Evolutionary conservation across 1,139 yeast genomes (phyloP).

Genomic region (Sporopachydermia cereana): DNA sequence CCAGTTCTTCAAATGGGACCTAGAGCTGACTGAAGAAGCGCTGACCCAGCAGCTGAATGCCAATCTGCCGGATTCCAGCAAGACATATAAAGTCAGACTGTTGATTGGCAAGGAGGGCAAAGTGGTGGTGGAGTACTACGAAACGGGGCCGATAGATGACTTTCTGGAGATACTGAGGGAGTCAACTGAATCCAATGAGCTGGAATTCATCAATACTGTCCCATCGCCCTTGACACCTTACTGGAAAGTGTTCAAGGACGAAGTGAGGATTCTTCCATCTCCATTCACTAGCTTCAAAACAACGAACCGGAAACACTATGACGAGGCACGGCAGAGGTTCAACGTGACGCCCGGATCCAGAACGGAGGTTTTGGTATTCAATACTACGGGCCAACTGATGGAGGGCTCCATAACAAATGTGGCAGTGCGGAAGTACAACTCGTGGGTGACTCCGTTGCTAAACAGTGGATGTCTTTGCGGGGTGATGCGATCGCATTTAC

Average conservation of each 20-base stretch:
- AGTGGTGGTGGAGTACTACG: constrained; percentile 39
- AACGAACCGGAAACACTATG: constrained; percentile 56
- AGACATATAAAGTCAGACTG: constrained; percentile 50
- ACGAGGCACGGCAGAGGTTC: constrained; percentile 42
- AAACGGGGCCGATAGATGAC: constrained; percentile 27
- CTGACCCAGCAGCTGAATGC: constrained; percentile 35
- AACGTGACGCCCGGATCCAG: constrained; percentile 28
- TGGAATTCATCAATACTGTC: constrained; percentile 18
- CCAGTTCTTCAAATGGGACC: constrained; percentile 40
- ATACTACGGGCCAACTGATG: constrained; percentile 47
- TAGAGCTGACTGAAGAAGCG: constrained; percentile 31
- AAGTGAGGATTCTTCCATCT: constrained; percentile 40
- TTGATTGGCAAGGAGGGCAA: constrained; percentile 38
- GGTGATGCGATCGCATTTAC: constrained; percentile 55
- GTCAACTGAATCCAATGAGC: constrained; percentile 8
- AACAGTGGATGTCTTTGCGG: constrained; percentile 81
- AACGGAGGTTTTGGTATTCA: constrained; percentile 64
- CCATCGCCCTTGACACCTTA: constrained; percentile 13
- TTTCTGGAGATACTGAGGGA: constrained; percentile 33
- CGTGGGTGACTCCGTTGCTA: constrained; percentile 74
- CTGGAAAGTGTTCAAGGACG: constrained; percentile 57
- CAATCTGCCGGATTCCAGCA: constrained; percentile 27
- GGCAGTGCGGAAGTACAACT: constrained; percentile 44
- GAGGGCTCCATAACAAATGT: constrained; percentile 84
- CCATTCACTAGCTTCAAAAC: constrained; percentile 88